Conservation (phyloP, 2,329 filamentous ascomycete species). For the Grosmannia serpens region DNA sequence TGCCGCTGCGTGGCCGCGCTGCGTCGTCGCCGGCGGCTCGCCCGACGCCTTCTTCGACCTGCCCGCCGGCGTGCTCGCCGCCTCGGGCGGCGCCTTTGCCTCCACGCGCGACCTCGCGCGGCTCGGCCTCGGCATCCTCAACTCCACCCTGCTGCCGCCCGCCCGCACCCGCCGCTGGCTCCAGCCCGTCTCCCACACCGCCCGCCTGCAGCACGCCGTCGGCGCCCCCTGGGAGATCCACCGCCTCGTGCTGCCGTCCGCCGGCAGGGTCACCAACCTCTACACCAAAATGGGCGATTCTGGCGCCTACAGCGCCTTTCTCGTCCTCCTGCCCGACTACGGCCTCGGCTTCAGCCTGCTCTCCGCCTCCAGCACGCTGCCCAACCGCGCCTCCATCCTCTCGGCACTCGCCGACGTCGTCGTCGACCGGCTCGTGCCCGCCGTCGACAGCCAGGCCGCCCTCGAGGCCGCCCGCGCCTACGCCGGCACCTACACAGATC, state of each 20-base stretch:
- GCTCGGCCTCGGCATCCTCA: slow-evolving; percentile 30
- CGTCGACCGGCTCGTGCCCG: slow-evolving; percentile 24
- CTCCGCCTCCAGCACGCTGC: slow-evolving; percentile 14
- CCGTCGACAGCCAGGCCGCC: slow-evolving; percentile 29
- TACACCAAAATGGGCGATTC: slow-evolving; percentile 35
- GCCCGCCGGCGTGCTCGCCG: not conserved
- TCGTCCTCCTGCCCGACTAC: slow-evolving; percentile 34
- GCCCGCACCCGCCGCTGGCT: slow-evolving; percentile 31
- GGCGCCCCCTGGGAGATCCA: slow-evolving; percentile 38
- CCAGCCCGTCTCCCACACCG: slow-evolving; percentile 28
- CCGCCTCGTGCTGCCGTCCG: slow-evolving; percentile 22
- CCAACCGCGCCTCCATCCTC: slow-evolving; percentile 1
- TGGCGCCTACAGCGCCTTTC: slow-evolving; percentile 26
- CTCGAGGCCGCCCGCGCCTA: slow-evolving; percentile 20
- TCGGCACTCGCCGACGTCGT: slow-evolving; percentile 18
- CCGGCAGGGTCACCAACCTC: slow-evolving; percentile 29
- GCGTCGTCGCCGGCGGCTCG: slow-evolving; percentile 1
- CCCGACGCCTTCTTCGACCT: slow-evolving; percentile 2
- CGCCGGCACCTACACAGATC: slow-evolving; percentile 27
- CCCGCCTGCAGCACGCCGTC: slow-evolving; percentile 24
- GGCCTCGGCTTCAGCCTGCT: slow-evolving; percentile 30
- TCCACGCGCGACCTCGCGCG: slow-evolving; percentile 24
- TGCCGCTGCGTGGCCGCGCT: not conserved
- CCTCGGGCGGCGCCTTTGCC: slow-evolving; percentile 4
- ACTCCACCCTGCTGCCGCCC: slow-evolving; percentile 26